Conservation (phyloP, 2,329 filamentous ascomycete genomes). For the Penicillium verrucosum region DNA sequence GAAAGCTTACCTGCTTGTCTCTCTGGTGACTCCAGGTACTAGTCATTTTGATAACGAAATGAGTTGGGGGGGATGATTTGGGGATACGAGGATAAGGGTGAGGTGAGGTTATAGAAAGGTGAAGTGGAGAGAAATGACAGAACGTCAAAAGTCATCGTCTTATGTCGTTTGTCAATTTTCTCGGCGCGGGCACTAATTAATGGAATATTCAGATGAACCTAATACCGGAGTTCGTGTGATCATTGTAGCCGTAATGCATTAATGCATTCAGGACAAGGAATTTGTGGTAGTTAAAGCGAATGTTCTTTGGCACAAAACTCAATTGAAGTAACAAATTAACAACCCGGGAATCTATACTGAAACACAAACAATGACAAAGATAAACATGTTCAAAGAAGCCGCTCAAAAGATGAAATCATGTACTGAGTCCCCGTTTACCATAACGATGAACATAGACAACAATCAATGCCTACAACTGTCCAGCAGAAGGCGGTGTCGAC, state of each 20-base stretch:
- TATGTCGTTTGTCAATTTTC: not conserved
- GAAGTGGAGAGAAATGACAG: not conserved
- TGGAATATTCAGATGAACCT: not conserved
- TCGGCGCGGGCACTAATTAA: not conserved
- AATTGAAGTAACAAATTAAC: not conserved
- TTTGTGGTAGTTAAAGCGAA: not conserved
- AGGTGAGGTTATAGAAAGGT: not conserved
- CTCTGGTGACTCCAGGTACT: not conserved
- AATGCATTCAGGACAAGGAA: not conserved
- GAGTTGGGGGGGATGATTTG: not conserved
- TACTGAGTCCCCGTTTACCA: not conserved
- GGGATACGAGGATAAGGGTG: too few relatives aligned
- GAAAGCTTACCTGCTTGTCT: not conserved
- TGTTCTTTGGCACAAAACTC: not conserved
- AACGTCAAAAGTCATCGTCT: not conserved
- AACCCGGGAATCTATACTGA: conserved; percentile 3
- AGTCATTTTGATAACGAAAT: not conserved
- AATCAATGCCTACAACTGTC: not conserved
- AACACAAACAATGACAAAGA: not conserved
- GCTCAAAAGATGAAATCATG: not conserved
- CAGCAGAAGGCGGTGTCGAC: conserved; percentile 11
- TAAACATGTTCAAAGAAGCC: not conserved
- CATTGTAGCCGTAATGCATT: not conserved
- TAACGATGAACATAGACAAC: not conserved
- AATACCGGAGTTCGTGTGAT: not conserved